Evolutionary conservation across 2,329 filamentous ascomycete genomes (phyloP).

Genomic region (Aspergillus flavus): DNA sequence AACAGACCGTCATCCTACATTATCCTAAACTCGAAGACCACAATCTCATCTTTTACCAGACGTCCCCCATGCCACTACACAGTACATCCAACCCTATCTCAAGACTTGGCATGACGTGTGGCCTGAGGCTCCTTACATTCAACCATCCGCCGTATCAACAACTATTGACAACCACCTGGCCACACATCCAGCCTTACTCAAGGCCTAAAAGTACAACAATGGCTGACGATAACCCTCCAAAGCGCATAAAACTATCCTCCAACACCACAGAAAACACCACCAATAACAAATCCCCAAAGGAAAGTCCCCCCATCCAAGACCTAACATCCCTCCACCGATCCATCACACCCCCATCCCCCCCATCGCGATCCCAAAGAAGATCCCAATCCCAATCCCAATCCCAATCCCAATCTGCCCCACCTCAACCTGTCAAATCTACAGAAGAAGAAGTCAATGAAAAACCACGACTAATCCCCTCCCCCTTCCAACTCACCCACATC

Average conservation of each 20-base stretch:
- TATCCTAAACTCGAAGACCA: neutral
- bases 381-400: conserved; percentile 3
- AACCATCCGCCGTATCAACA: neutral
- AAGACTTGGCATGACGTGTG: neutral
- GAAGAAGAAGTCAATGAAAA: neutral
- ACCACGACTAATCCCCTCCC: conserved; percentile 55
- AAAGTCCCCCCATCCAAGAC: neutral
- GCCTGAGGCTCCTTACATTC: neutral
- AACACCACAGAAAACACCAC: neutral
- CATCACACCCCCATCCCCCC: conserved; percentile 30
- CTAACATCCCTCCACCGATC: conserved; percentile 34
- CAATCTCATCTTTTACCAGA: neutral
- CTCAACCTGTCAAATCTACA: neutral
- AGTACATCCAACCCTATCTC: neutral
- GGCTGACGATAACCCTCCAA: neutral
- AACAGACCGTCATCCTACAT: neutral
- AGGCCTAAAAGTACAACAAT: neutral
- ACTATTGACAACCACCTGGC: neutral
- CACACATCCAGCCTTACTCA: neutral
- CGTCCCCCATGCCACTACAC: neutral
- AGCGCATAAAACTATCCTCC: neutral
- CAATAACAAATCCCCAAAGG: neutral
- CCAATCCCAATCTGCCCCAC: neutral
- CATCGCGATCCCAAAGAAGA: conserved; percentile 5
- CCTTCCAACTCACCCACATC: conserved; percentile 72